phyloP scores from a whole-genome alignment of 2,329 filamentous ascomycete species.

The Zarea fungicola region DNA sequence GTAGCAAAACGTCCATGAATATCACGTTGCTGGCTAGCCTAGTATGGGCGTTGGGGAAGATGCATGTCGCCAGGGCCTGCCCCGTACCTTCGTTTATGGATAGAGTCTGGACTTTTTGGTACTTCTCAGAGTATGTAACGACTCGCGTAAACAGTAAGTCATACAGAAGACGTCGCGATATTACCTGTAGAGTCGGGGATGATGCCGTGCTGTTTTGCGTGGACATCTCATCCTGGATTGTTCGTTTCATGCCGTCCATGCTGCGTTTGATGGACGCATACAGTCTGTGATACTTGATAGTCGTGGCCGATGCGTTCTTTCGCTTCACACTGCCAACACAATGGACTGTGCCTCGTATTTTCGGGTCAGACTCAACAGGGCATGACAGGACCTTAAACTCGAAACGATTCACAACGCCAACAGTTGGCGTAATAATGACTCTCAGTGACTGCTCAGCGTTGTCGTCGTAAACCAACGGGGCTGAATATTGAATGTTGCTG shows the following conservation, averaged over 20 bases:
- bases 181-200: neutral
- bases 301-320: neutral
- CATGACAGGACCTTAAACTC: constrained; percentile 1
- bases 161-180: neutral
- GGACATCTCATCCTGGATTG: too few relatives aligned
- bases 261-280: neutral
- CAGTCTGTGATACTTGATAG: neutral
- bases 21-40: constrained; percentile 17
- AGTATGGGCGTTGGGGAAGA: constrained; percentile 14
- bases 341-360: neutral
- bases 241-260: neutral
- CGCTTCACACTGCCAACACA: neutral
- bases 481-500: neutral
- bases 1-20: constrained; percentile 26
- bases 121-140: neutral
- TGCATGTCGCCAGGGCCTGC: neutral
- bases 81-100: neutral
- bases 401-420: neutral
- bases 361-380: neutral
- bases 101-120: neutral
- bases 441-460: neutral
- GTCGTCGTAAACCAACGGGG: neutral
- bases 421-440: neutral
- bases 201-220: neutral
- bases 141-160: neutral